These are phyloP conservation scores for Tylopilus orsonianus DNA, from an alignment of 1,284 basidiomycete genomes.

Conservation along the genomic window DNA sequence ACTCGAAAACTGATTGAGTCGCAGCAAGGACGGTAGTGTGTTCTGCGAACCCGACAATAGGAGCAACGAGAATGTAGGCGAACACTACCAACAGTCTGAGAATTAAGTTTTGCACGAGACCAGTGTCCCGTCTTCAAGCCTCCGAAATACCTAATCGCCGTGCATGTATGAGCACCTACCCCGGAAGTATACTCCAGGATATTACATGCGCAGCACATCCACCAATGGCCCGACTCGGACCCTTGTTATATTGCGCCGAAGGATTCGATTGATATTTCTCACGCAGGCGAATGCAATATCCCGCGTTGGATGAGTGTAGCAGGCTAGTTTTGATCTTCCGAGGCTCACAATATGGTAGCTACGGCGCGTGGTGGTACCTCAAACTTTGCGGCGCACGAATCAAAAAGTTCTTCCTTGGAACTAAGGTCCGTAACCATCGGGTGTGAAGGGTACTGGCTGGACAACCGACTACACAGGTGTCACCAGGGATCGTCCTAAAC, in stretches of 20 bases:
- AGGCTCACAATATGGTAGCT: conserved; percentile 11
- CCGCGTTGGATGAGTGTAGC: conserved; percentile 1
- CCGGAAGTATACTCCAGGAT: not conserved
- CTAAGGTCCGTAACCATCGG: conserved; percentile 65
- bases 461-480: conserved; percentile 50
- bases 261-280: not conserved
- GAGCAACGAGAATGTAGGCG: not conserved
- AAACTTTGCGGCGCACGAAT: conserved; percentile 70
- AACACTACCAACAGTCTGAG: too few relatives aligned
- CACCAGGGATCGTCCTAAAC: not conserved
- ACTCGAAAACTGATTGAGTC: too few relatives aligned
- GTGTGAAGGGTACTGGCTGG: conserved; percentile 59
- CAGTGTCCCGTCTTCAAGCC: too few relatives aligned
- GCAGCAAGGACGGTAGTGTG: too few relatives aligned
- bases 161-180: too few relatives aligned
- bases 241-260: not conserved
- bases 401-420: conserved; percentile 66
- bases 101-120: too few relatives aligned
- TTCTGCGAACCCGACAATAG: not conserved
- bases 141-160: too few relatives aligned
- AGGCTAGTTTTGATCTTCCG: not conserved
- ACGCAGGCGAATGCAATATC: conserved; percentile 1
- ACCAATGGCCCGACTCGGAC: not conserved
- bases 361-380: conserved; percentile 54
- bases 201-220: not conserved